Conservation (phyloP, 2,329 filamentous ascomycete species). For the Calonectria ilicicola region DNA sequence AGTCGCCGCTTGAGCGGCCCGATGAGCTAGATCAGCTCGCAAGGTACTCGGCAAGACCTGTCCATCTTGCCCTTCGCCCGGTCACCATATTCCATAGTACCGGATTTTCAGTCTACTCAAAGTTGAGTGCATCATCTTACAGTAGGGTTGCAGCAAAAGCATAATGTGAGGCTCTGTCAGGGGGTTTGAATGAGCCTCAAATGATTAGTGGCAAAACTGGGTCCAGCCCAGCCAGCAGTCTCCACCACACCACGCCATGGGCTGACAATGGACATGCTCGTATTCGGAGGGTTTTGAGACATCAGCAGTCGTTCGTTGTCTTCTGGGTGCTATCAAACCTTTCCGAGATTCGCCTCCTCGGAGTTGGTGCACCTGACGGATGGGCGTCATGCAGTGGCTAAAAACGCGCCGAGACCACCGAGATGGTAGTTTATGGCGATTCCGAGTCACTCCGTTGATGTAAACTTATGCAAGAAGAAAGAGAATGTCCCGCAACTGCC, state of each 20-base stretch:
- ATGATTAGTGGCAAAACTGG: neutral
- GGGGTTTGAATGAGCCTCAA: slow-evolving; percentile 1
- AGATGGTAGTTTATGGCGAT: neutral
- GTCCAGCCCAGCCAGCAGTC: neutral
- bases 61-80: no score
- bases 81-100: neutral
- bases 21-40: neutral
- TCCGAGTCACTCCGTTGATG: neutral
- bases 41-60: neutral
- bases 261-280: neutral
- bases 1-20: neutral
- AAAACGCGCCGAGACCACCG: neutral
- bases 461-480: neutral
- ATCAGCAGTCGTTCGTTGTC: no score
- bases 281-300: neutral
- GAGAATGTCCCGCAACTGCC: neutral
- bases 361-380: neutral
- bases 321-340: neutral
- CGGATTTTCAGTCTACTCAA: neutral
- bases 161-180: neutral
- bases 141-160: neutral
- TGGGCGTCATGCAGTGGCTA: neutral
- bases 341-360: neutral
- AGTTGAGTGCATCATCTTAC: neutral
- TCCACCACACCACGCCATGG: neutral